phyloP scores from a whole-genome alignment of 352 stramenopile species.

The Albugo candida region DNA sequence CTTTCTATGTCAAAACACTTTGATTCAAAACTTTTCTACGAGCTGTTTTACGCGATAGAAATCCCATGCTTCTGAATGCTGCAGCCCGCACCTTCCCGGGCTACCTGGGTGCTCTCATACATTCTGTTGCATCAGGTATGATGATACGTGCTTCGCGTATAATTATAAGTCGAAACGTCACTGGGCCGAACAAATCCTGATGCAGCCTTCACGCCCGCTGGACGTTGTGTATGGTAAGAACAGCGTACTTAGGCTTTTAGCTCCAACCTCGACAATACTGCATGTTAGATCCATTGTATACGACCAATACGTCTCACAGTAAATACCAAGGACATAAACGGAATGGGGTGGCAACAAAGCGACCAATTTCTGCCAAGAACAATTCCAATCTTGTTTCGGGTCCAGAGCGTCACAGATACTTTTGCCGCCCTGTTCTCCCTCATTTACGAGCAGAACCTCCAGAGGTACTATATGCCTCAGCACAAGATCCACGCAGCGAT shows the following conservation, averaged over 20 bases:
- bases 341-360: slow-evolving; percentile 9
- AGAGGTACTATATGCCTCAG: slow-evolving; percentile 29
- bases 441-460: slow-evolving; percentile 72
- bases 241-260: not conserved
- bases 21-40: too few relatives aligned
- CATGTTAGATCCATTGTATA: slow-evolving; percentile 43
- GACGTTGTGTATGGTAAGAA: slow-evolving; percentile 56
- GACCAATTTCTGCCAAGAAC: slow-evolving; percentile 11
- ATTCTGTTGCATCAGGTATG: too few relatives aligned
- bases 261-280: not conserved
- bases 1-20: too few relatives aligned
- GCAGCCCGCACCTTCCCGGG: too few relatives aligned
- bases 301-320: slow-evolving; percentile 40
- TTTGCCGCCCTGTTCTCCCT: slow-evolving; percentile 76
- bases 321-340: slow-evolving; percentile 22
- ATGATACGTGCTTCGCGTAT: too few relatives aligned
- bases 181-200: not conserved
- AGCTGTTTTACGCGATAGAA: too few relatives aligned
- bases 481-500: not conserved
- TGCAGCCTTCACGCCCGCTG: slow-evolving; percentile 30
- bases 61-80: too few relatives aligned
- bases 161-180: too few relatives aligned
- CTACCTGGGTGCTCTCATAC: too few relatives aligned
- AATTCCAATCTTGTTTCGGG: slow-evolving; percentile 17
- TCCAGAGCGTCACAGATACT: slow-evolving; percentile 73